Evolutionary conservation across 371 early-diverging fungal genomes (phyloP), one percentile per base, ranked within the genome.

Genomic region (Apophysomyces trapeziformis): DNA sequence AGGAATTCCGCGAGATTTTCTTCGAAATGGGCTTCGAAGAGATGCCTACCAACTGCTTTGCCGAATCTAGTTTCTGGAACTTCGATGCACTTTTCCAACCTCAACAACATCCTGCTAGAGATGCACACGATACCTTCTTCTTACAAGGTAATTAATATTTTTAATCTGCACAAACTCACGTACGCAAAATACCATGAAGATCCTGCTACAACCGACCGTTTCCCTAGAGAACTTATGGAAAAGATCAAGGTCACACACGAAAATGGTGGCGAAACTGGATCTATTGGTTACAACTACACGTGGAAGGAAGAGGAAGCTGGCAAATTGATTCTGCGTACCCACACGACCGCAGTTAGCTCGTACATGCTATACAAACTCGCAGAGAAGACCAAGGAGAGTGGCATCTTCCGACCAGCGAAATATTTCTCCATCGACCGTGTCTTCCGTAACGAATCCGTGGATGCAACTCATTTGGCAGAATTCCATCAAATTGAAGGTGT

Each of bases 401-500:
- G 80, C 18, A 72, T 67, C 12, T 98, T 98, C 89, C 89, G 86
- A 63, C 96, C 99, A 45, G 94, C 93, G 58, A 99, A 99, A 84
- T 96, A 94, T 78, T 99, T 99, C 84, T 98, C 98, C 26, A 99
- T 99, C 65, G 99, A 99, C 80, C 95, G 97, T 71, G 99, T 99
- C 21, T 99, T 99, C 91, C 91, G 99, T 72, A 99, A 99, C 82
- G 99, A 99, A 80, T 90, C 96, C 18, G 91, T 99, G 1, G 99
- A 99, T 79, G 97, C 99, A n/a, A 99, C 99, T 14, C 99, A 99
- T 78, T 86, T 99, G 83, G 99, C 99, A 56, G 99, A 99, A 83
- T 99, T 99, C 90, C 99, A 99, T 78, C 99, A 99, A 81, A 93
- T 99, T 54, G 99, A 99, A 85, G 99, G 99, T 68, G 92, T 99